These are phyloP conservation scores for baker's yeast (Saccharomyces cerevisiae) DNA, from an alignment of 805 yeast genomes.

Conservation along the genomic window DNA sequence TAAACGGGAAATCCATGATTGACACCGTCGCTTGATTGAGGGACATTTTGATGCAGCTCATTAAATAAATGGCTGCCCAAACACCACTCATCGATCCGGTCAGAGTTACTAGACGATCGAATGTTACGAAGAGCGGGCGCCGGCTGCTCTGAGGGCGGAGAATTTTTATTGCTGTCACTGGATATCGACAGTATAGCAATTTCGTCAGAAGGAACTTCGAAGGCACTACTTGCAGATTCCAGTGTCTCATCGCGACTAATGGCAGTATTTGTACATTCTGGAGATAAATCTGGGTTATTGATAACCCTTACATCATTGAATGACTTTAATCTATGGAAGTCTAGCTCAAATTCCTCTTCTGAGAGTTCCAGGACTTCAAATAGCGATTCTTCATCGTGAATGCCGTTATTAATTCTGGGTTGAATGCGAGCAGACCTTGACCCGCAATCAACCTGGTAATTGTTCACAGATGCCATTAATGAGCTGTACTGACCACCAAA, in stretches of 20 bases:
- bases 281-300: slow-evolving; percentile 9
- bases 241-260: not conserved
- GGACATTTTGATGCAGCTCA: slow-evolving; percentile 1
- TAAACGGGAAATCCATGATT: not conserved
- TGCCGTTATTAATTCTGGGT: not conserved
- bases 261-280: slow-evolving; percentile 3
- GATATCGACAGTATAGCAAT: slow-evolving; percentile 17
- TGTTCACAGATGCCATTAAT: not conserved
- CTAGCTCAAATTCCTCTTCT: not conserved
- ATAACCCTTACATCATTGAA: slow-evolving; percentile 12
- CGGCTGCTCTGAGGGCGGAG: not conserved
- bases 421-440: not conserved
- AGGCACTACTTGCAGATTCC: not conserved
- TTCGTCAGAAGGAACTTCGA: slow-evolving; percentile 15
- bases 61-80: slow-evolving; percentile 8
- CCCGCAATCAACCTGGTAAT: not conserved
- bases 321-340: slow-evolving; percentile 1
- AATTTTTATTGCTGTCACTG: slow-evolving; percentile 4
- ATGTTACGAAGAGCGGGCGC: not conserved
- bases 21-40: not conserved
- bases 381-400: not conserved
- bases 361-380: not conserved
- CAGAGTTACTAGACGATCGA: slow-evolving; percentile 10
- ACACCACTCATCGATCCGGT: slow-evolving; percentile 23
- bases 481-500: not conserved